A percentile compares a stretch with the other conserved stretches of the same genome.
These are phyloP conservation scores for Phytophthora quininea DNA, from an alignment of 352 stramenopile species.

Conservation along the genomic window DNA sequence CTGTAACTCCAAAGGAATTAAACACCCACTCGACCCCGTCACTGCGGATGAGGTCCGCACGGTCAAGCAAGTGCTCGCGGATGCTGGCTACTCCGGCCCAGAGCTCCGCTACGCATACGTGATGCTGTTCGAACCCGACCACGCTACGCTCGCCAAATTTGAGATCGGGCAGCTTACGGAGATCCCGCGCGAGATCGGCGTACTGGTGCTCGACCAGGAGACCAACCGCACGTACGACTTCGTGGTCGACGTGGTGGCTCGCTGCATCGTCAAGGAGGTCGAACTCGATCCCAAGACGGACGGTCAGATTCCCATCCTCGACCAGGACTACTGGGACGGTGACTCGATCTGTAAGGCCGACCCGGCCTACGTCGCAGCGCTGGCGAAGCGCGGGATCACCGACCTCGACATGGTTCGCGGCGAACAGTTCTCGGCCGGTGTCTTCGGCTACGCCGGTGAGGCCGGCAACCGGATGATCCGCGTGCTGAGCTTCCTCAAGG, in stretches of 20 bases:
- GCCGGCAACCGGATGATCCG: conserved; percentile 51
- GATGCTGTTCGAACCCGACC: conserved; percentile 56
- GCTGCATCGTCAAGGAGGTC: conserved; percentile 34
- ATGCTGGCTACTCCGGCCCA: conserved; percentile 38
- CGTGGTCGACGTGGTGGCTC: conserved; percentile 46
- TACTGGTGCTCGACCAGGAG: conserved; percentile 45
- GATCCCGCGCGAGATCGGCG: conserved; percentile 51
- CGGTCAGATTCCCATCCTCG: conserved; percentile 51
- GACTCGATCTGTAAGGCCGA: conserved; percentile 54
- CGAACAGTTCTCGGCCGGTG: conserved; percentile 48
- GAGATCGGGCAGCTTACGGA: conserved; percentile 30
- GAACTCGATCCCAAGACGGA: conserved; percentile 47
- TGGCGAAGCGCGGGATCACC: conserved; percentile 51
- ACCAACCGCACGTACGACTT: conserved; percentile 41
- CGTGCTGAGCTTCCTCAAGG: conserved; percentile 52
- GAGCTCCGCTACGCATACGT: conserved; percentile 57
- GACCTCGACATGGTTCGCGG: conserved; percentile 49
- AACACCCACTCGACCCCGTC: conserved; percentile 55
- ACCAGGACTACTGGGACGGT: conserved; percentile 52
- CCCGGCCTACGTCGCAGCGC: conserved; percentile 41
- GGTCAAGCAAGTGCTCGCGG: conserved; percentile 52
- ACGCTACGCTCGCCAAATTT: conserved; percentile 48
- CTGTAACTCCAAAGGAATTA: conserved; percentile 19
- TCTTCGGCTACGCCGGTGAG: conserved; percentile 50
- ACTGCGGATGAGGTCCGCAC: conserved; percentile 46